phyloP scores from a whole-genome alignment of 176 grass and related monocot species.

The Melocanna baccifera region DNA sequence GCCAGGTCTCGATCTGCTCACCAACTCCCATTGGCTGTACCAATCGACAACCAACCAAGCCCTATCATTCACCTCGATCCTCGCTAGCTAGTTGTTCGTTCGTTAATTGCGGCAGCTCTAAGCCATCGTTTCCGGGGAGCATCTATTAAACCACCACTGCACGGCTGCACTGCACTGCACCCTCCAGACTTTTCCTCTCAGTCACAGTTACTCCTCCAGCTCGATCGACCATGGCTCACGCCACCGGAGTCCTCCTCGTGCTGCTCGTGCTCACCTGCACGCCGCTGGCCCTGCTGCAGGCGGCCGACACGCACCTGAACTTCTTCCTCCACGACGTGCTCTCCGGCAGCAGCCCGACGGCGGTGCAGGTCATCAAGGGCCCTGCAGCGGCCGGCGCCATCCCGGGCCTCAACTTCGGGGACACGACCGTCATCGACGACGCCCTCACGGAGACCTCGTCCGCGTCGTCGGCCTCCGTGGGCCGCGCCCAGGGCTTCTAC shows the following conservation, averaged over 20 bases:
- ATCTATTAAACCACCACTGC: background rate
- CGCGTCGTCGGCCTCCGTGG: background rate
- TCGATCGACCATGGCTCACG: background rate
- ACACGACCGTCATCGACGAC: slow-evolving; percentile 33
- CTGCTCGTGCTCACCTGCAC: background rate
- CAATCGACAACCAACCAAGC: no score
- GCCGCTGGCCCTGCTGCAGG: background rate
- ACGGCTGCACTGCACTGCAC: no score
- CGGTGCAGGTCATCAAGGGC: slow-evolving; percentile 32
- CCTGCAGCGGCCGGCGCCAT: background rate
- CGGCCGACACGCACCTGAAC: slow-evolving; percentile 37
- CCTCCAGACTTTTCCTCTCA: no score
- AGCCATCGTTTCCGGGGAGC: no score
- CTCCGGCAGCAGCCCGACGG: slow-evolving; percentile 25
- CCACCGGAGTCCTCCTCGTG: background rate
- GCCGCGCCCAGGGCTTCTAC: slow-evolving; percentile 45
- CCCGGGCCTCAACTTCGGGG: slow-evolving; percentile 21
- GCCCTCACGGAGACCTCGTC: slow-evolving; percentile 32
- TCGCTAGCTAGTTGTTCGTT: no score
- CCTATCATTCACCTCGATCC: no score
- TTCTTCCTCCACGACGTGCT: slow-evolving; percentile 50
- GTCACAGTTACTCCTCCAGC: no score
- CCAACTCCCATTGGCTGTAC: no score
- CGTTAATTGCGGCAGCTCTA: no score
- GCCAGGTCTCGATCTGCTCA: no score